A percentile compares a stretch with the other conserved stretches of the same genome.
Evolutionary conservation across 371 early-diverging fungal genomes (phyloP).

Genomic region (Mortierella sp.): DNA sequence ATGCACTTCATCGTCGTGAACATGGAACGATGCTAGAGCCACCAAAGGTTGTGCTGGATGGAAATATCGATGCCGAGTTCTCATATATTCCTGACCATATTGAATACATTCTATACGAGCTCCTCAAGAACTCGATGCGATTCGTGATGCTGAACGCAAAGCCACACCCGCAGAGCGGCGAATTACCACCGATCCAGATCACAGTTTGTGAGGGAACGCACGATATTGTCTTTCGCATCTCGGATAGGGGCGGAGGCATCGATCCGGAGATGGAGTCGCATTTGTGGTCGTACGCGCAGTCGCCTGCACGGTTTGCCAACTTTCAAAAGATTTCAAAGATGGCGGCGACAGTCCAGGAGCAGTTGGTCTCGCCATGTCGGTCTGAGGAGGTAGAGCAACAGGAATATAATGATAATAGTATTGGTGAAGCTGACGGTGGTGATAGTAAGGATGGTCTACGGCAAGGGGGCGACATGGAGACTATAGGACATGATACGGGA

Average conservation of each 20-base stretch:
- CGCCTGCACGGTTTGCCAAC: slow-evolving; percentile 63
- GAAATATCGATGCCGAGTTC: slow-evolving; percentile 69
- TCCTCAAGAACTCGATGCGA: slow-evolving; percentile 90
- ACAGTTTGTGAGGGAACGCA: slow-evolving; percentile 82
- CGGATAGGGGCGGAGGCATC: slow-evolving; percentile 94
- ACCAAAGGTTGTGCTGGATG: slow-evolving; percentile 70
- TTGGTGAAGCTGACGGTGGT: neutral
- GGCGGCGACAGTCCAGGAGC: slow-evolving; percentile 69
- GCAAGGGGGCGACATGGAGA: neutral
- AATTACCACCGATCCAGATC: slow-evolving; percentile 78
- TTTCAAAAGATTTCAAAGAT: slow-evolving; percentile 71
- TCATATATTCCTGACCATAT: slow-evolving; percentile 93
- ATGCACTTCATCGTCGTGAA: neutral
- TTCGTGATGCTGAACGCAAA: slow-evolving; percentile 58
- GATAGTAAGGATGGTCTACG: no score
- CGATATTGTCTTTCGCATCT: slow-evolving; percentile 90
- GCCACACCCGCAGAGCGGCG: slow-evolving; percentile 13
- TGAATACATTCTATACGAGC: slow-evolving; percentile 94
- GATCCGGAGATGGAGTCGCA: slow-evolving; percentile 66
- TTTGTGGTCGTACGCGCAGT: slow-evolving; percentile 85
- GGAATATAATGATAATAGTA: neutral
- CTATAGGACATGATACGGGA: neutral
- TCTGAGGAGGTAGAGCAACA: neutral
- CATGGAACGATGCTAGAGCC: slow-evolving; percentile 25
- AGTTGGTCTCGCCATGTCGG: slow-evolving; percentile 37